phyloP scores from a whole-genome alignment of 805 yeast genomes.

The Wickerhamomyces subpelliculosus region DNA sequence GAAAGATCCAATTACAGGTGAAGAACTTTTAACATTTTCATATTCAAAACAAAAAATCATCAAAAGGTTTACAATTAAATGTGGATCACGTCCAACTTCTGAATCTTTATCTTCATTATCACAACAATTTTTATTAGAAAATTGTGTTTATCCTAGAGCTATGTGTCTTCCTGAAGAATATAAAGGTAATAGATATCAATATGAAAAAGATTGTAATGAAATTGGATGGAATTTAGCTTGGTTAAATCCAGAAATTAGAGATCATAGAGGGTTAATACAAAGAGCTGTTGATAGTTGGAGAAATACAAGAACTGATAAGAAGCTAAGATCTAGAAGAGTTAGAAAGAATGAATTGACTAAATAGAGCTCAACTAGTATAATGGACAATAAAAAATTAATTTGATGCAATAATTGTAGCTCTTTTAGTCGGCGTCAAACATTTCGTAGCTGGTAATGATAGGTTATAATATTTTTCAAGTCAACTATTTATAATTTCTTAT shows the following conservation, averaged over 20 bases:
- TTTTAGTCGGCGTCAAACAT: too few species aligned
- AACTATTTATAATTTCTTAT: too few species aligned
- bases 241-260: conserved; percentile 35
- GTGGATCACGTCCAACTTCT: conserved; percentile 6
- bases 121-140: conserved; percentile 27
- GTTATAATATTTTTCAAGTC: too few species aligned
- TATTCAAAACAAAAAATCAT: conserved; percentile 26
- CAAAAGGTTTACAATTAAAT: conserved; percentile 16
- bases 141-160: conserved; percentile 45
- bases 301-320: conserved; percentile 36
- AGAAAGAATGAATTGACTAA: conserved; percentile 19
- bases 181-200: conserved; percentile 36
- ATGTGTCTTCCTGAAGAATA: conserved; percentile 34
- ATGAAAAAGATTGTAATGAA: conserved; percentile 41
- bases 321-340: conserved; percentile 34
- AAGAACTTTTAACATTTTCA: conserved; percentile 23
- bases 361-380: too few species aligned
- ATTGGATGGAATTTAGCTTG: conserved; percentile 42
- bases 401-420: too few species aligned
- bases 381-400: too few species aligned
- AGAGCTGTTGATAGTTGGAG: conserved; percentile 49
- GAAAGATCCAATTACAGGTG: conserved; percentile 20
- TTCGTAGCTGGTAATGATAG: too few species aligned
- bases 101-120: conserved; percentile 12
- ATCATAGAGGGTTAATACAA: conserved; percentile 40